Base-by-base conservation (phyloP, 1,139 yeast genomes). In the Taphrina betulina region DNA sequence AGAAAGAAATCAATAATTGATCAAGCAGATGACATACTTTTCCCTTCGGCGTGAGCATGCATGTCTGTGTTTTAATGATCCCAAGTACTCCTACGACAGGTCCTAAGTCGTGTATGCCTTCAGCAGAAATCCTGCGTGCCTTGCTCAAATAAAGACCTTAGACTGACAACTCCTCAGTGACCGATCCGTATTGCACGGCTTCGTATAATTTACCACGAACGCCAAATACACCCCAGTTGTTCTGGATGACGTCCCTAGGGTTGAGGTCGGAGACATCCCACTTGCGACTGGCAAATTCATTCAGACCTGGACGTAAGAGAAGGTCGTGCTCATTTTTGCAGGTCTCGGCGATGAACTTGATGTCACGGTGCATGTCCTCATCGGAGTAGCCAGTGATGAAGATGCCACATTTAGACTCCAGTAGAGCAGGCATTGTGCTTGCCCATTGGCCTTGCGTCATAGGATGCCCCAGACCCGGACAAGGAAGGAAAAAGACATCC, bases 351-450 rank as follows among this genome's bases (percentile, higher is more conserved):
- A 57, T 38, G 31, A 40, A 40, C n/a, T 22, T 35, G 16, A 83
- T 77, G 68, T 92, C 97, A 60, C 83, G 78, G 57, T 71, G 63
- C 38, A 81, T 73, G 68, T 90, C 97, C 51, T 77, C 72, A 63
- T 84, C 79, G 69, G 88, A 94, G 75, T 84, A 90, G 3, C 96
- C 96, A 2, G 97, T 90, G 48, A 88, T 83, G 70, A 83, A 89
- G 20, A 92, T 76, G 1, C 95, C 87, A 73, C 98, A 92, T 71
- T 92, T 92, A 53, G 95, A 83, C 63, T 92, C 97, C 61, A 92
- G 75, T 62, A 92, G 74, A 1, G 94, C 96, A 58, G 88, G 88
- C 64, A 92, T 74, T 0, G 95, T 78, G 69, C 85, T 83, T 62
- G 79, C 79, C 95, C 96, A 89, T 66, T 82, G 81, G 53, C 80